Evolutionary conservation across 805 yeast genomes (phyloP).

Genomic region (Metschnikowia arizonensis): DNA sequence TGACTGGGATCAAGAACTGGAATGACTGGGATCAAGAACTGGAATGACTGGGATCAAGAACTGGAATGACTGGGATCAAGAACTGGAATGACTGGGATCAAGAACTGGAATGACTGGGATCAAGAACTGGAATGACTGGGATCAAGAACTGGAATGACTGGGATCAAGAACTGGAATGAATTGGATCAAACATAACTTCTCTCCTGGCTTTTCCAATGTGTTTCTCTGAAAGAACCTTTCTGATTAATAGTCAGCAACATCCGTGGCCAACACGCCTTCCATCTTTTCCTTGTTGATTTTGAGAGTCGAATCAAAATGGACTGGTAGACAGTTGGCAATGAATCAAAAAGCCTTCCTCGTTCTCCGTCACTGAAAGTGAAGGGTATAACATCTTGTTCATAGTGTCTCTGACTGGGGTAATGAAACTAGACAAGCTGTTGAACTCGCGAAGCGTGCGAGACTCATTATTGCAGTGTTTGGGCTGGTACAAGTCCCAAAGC

Average conservation of each 20-base stretch:
- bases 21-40: too few species aligned
- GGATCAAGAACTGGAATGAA: too few species aligned
- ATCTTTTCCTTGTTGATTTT: slow-evolving; percentile 66
- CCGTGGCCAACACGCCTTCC: slow-evolving; percentile 95
- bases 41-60: too few species aligned
- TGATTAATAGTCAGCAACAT: slow-evolving; percentile 94
- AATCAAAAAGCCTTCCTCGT: slow-evolving; percentile 69
- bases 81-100: too few species aligned
- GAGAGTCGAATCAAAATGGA: slow-evolving; percentile 89
- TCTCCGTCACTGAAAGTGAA: slow-evolving; percentile 2
- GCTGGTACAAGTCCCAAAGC: slow-evolving; percentile 30
- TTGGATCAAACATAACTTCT: too few species aligned
- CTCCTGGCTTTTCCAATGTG: slow-evolving; percentile 85
- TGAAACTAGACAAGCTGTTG: slow-evolving; percentile 27
- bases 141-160: too few species aligned
- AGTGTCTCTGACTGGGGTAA: slow-evolving; percentile 33
- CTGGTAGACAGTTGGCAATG: slow-evolving; percentile 85
- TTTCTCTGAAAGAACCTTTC: slow-evolving; percentile 98
- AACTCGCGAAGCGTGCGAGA: slow-evolving; percentile 28
- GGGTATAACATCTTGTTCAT: slow-evolving; percentile 22
- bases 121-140: too few species aligned
- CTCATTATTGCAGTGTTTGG: slow-evolving; percentile 27
- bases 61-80: too few species aligned
- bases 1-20: too few species aligned
- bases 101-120: too few species aligned